Conservation (phyloP, 176 grass and related monocot genomes). For the Puccinellia tenuiflora region DNA sequence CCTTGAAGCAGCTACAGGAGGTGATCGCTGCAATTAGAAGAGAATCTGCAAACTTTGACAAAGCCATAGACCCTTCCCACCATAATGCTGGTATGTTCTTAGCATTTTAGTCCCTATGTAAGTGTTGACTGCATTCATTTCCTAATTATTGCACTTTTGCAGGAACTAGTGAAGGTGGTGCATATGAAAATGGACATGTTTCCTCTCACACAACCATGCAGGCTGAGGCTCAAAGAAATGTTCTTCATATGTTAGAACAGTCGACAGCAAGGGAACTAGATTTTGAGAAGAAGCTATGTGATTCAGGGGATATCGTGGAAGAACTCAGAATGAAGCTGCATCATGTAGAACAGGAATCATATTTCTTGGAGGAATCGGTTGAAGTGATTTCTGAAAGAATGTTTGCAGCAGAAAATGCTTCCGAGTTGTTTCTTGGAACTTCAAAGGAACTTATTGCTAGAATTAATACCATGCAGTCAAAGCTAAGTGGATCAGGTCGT, state of each 20-base stretch:
- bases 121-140: neutral
- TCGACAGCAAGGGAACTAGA: conserved; percentile 66
- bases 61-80: conserved; percentile 23
- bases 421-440: conserved; percentile 39
- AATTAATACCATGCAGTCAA: conserved; percentile 29
- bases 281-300: conserved; percentile 44
- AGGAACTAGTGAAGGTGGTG: conserved; percentile 32
- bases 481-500: conserved; percentile 18
- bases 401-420: conserved; percentile 63
- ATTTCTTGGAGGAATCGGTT: conserved; percentile 50
- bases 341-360: conserved; percentile 38
- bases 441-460: conserved; percentile 52
- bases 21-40: conserved; percentile 30
- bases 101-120: neutral
- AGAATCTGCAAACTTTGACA: conserved; percentile 36
- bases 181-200: conserved; percentile 36
- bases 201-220: conserved; percentile 36
- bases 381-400: conserved; percentile 43
- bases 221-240: conserved; percentile 36
- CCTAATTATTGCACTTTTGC: conserved; percentile 2
- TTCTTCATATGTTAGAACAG: conserved; percentile 68
- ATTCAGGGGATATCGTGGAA: conserved; percentile 37
- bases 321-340: conserved; percentile 46
- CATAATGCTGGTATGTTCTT: conserved; percentile 36
- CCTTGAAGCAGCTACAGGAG: conserved; percentile 48